Conservation (phyloP, 2,329 filamentous ascomycete species). For the Orbilia blumenaviensis region DNA sequence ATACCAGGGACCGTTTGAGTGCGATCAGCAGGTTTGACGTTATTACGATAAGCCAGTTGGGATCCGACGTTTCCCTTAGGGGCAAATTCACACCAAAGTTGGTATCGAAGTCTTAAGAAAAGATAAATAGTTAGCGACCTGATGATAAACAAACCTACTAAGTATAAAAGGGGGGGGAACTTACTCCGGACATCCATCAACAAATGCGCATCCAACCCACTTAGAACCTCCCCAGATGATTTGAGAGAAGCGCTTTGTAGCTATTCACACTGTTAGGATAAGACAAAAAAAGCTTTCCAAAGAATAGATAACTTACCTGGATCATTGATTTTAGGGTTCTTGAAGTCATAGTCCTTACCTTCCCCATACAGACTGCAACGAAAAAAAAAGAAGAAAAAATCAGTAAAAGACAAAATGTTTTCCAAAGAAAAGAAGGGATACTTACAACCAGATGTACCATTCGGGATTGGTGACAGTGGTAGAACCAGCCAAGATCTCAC, state of each 20-base stretch:
- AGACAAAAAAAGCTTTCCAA: no score
- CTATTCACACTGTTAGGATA: neutral
- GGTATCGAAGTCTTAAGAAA: neutral
- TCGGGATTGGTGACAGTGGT: slow-evolving; percentile 5
- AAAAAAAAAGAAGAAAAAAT: neutral
- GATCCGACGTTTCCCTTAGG: slow-evolving; percentile 21
- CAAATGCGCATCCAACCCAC: slow-evolving; percentile 20
- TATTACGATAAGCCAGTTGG: slow-evolving; percentile 4
- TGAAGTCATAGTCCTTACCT: slow-evolving; percentile 4
- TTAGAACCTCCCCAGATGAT: slow-evolving; percentile 16
- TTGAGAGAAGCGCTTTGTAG: slow-evolving; percentile 22
- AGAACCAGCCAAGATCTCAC: slow-evolving; percentile 13
- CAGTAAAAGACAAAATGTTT: neutral
- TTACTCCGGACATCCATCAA: slow-evolving; percentile 22
- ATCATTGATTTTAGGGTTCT: neutral
- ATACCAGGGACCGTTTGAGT: neutral
- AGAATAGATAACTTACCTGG: neutral
- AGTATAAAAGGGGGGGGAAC: neutral
- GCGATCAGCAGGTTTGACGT: slow-evolving; percentile 7
- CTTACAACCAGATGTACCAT: slow-evolving; percentile 40
- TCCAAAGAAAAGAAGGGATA: neutral
- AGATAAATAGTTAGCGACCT: neutral
- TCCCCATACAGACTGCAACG: neutral
- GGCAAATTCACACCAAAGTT: slow-evolving; percentile 34
- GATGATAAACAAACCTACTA: no score